A percentile compares a stretch with the other conserved stretches of the same genome.
Evolutionary conservation across 2,329 filamentous ascomycete genomes (phyloP).

Genomic region (Colletotrichum australisinense): DNA sequence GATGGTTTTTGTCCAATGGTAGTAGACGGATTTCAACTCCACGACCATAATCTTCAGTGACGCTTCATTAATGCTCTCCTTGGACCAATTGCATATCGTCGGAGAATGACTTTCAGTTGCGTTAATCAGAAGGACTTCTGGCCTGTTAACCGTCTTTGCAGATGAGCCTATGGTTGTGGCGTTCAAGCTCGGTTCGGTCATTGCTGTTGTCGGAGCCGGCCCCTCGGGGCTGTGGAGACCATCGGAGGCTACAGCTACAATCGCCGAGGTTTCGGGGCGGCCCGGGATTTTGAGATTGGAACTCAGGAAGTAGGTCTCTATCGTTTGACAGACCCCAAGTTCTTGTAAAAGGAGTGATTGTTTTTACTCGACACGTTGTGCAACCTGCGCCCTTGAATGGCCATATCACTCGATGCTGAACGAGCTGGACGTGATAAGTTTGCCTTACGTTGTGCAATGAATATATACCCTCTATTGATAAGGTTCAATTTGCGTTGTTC

Average conservation of each 20-base stretch:
- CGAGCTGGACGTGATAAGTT: too few relatives aligned
- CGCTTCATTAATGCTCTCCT: neutral
- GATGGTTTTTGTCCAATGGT: constrained; percentile 12
- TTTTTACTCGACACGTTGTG: too few relatives aligned
- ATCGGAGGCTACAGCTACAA: constrained; percentile 8
- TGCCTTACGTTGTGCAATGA: too few relatives aligned
- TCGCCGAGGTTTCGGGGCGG: constrained; percentile 5
- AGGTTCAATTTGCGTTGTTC: too few relatives aligned
- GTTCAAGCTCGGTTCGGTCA: neutral
- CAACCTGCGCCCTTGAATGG: too few relatives aligned
- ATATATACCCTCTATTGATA: too few relatives aligned
- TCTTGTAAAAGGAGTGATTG: too few relatives aligned
- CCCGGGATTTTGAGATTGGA: neutral
- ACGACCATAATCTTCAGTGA: neutral
- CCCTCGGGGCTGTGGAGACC: constrained; percentile 22
- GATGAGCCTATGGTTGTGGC: neutral
- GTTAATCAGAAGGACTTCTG: neutral
- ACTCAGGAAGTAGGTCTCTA: neutral
- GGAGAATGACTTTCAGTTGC: neutral
- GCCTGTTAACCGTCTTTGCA: neutral
- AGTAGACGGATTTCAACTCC: constrained; percentile 23
- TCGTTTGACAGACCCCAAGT: too few relatives aligned
- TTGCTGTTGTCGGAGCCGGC: constrained; percentile 9
- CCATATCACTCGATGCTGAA: too few relatives aligned
- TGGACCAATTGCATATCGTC: neutral